Evolutionary conservation across 2,329 filamentous ascomycete species (phyloP).

Genomic region (Fusarium sp.): DNA sequence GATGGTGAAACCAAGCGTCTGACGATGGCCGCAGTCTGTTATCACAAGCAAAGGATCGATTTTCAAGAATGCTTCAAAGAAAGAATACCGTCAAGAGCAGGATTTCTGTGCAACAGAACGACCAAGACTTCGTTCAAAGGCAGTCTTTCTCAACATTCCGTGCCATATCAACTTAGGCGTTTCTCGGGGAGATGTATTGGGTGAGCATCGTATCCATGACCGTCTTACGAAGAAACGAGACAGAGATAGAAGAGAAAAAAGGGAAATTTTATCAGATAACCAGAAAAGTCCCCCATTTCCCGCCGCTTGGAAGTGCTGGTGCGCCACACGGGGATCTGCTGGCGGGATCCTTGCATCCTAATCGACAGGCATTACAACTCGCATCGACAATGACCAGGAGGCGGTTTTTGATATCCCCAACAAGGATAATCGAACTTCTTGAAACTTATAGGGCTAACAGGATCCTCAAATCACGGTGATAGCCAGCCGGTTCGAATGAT

Average conservation of each 20-base stretch:
- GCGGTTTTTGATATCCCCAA: not conserved
- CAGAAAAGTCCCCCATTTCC: not conserved
- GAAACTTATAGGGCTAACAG: not conserved
- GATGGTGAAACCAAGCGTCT: conserved; percentile 38
- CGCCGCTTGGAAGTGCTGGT: not conserved
- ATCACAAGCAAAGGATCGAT: conserved; percentile 10
- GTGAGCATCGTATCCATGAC: conserved; percentile 9
- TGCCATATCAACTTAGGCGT: conserved; percentile 1
- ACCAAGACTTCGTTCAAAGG: conserved; percentile 5
- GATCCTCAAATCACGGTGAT: not conserved
- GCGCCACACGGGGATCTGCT: conserved; percentile 1
- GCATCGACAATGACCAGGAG: not conserved
- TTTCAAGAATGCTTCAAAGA: not conserved
- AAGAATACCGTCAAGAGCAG: conserved; percentile 1
- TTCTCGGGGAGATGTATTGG: not conserved
- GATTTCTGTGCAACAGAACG: conserved; percentile 14
- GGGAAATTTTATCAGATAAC: not conserved
- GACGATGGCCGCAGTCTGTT: conserved; percentile 20
- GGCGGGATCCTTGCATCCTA: conserved; percentile 9
- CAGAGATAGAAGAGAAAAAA: not conserved
- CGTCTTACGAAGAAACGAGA: conserved; percentile 12
- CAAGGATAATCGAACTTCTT: not conserved
- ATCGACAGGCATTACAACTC: not conserved
- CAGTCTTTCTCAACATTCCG: conserved; percentile 15
- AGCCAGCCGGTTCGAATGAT: no score